Base-by-base conservation (phyloP, 192 early-diverging fungal genomes). In the Coemansia brasiliensis region DNA sequence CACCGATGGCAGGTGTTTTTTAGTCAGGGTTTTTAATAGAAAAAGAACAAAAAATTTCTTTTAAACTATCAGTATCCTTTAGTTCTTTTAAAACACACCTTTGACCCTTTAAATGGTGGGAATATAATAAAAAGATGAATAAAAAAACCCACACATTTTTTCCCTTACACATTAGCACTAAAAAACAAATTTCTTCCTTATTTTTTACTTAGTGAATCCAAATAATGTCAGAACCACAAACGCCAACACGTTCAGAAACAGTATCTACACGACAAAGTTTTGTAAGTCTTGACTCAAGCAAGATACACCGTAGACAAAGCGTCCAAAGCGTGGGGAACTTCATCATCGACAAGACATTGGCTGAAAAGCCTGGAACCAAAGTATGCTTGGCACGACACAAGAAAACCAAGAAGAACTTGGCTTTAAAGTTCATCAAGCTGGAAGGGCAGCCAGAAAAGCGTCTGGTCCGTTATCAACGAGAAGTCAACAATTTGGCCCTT, bases 221-320 rank as follows among this genome's bases (percentile, higher is more conserved):
- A 46, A 18, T 46, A 46, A 46, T 46, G 44, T 24, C 44, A 6
- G 44, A 46, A 46, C 44, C 44, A 15, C 44, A 46, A 46, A 46
- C 44, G 4, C 44, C 44, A 12, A 24, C 24, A 20, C 44, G 44
- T 24, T 46, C 44, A 46, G 44, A 46, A 13, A 10, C 44, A 24
- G 44, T 46, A 18, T 46, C 44, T 18, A 24, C 44, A 22, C 18
- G 44, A 46, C 20, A 18, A 46, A 46, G 44, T 15, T 24, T 13
- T 11, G 44, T 24, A 11, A 24, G 10, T 13, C 18, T 46, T 21
- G 44, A 46, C 15, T 11, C 20, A 18, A 46, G 44, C 44, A 46
- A 46, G 44, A 46, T 46, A 46, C 44, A 24, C 15, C 18, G 44
- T 6, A 46, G 13, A 20, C 18, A 20, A 11, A 20, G 44, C 9